Conservation (phyloP, 495 filamentous ascomycete species). For the Penicillium daleae region DNA sequence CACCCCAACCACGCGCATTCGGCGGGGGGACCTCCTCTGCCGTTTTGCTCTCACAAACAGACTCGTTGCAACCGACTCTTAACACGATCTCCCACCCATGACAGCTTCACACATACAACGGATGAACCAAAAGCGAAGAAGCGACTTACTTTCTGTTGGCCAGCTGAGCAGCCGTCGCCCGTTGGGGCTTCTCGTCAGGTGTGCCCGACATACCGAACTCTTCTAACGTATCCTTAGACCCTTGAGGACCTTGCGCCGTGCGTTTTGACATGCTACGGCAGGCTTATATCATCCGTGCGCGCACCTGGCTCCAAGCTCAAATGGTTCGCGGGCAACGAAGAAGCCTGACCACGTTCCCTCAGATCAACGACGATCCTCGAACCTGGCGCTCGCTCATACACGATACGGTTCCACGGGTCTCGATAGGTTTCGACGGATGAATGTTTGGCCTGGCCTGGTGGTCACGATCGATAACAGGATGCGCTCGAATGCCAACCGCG, state of each 20-base stretch:
- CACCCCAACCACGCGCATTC: not conserved
- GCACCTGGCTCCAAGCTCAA: conserved; percentile 8
- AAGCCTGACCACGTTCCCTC: conserved; percentile 10
- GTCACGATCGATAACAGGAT: not conserved
- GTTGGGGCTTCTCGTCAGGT: conserved; percentile 51
- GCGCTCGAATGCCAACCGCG: conserved; percentile 1
- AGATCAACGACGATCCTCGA: conserved; percentile 7
- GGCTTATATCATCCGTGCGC: not conserved
- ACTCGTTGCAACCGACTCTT: not conserved
- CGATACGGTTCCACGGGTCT: not conserved
- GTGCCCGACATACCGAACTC: conserved; percentile 46
- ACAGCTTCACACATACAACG: no score
- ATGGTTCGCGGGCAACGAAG: not conserved
- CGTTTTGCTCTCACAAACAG: not conserved
- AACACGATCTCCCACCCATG: not conserved
- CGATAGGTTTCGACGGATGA: not conserved
- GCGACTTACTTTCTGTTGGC: conserved; percentile 56
- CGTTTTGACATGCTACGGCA: conserved; percentile 44
- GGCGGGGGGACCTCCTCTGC: no score
- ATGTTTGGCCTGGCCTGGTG: not conserved
- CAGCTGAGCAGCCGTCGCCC: conserved; percentile 56
- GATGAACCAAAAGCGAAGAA: conserved; percentile 1
- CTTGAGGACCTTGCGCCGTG: conserved; percentile 40
- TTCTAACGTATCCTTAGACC: conserved; percentile 35
- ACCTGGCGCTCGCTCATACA: not conserved